Percentiles rank a stretch among this genome's conserved stretches.
Conservation (phyloP, 331 rosid genomes). For the Rhamnella rubrinervis region DNA sequence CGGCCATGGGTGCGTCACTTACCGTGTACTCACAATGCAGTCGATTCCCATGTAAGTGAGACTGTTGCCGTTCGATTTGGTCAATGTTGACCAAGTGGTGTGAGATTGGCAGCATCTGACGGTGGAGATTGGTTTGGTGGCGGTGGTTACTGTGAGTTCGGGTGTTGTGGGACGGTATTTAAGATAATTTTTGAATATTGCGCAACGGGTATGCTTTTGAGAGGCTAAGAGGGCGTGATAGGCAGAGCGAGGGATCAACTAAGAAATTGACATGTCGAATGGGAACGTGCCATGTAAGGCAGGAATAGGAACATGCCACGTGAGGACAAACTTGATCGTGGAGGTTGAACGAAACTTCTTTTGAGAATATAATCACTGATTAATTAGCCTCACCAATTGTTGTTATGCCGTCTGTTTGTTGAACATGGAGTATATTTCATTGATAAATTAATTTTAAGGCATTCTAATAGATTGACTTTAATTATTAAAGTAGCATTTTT, state of each 20-base stretch:
- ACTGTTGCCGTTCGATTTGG: no score
- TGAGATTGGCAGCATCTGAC: conserved; percentile 1
- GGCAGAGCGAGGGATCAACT: not conserved
- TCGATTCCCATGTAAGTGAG: no score
- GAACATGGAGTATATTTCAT: no score
- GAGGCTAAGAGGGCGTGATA: conserved; percentile 9
- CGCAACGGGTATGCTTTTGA: not conserved
- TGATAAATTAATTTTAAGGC: no score
- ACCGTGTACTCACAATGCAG: no score
- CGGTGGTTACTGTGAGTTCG: not conserved
- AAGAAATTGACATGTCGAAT: conserved; percentile 19
- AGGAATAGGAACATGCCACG: conserved; percentile 29
- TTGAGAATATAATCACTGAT: not conserved
- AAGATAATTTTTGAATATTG: conserved; percentile 1
- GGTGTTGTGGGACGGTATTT: not conserved
- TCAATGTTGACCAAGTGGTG: no score
- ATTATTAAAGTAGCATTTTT: no score
- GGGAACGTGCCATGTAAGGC: conserved; percentile 30
- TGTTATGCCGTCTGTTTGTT: not conserved
- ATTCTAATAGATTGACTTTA: no score
- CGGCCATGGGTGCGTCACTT: conserved; percentile 11
- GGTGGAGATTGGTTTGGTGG: conserved; percentile 1
- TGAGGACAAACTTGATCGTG: not conserved
- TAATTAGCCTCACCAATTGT: not conserved
- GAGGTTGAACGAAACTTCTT: not conserved